A percentile compares a stretch with the other conserved stretches of the same genome.
phyloP scores from a whole-genome alignment of 805 yeast species.

The Zygosaccharomyces lentus region DNA sequence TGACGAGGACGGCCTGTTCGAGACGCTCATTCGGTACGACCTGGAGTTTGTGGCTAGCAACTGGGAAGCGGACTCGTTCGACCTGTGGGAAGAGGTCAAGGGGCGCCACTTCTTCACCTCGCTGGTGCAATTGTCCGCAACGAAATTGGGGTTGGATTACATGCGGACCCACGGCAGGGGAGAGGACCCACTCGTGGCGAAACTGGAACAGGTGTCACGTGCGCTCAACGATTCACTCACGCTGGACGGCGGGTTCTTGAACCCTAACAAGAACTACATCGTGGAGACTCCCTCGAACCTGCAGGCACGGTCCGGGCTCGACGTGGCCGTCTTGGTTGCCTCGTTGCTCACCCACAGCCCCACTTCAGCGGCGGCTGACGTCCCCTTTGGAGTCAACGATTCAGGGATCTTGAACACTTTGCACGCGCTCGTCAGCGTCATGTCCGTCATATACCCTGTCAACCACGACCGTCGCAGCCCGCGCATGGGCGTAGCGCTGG shows the following conservation, averaged over 20 bases:
- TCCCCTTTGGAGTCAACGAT: constrained; percentile 61
- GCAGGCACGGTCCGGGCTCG: constrained; percentile 64
- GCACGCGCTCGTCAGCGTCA: constrained; percentile 55
- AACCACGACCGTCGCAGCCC: constrained; percentile 48
- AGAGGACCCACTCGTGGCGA: constrained; percentile 23
- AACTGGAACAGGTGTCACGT: constrained; percentile 22
- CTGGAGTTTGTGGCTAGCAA: constrained; percentile 53
- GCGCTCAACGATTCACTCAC: constrained; percentile 25
- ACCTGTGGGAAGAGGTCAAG: constrained; percentile 86
- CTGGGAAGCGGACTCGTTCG: constrained; percentile 72
- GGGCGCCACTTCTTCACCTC: constrained; percentile 77
- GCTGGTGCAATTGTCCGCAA: constrained; percentile 65
- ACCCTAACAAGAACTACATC: constrained; percentile 46
- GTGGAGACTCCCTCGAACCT: constrained; percentile 60
- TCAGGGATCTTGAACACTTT: constrained; percentile 59
- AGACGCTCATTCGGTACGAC: constrained; percentile 61
- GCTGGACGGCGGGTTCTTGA: constrained; percentile 36
- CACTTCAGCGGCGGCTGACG: background rate
- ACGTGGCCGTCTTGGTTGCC: constrained; percentile 61
- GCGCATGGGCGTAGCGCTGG: constrained; percentile 58
- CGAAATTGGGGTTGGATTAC: constrained; percentile 51
- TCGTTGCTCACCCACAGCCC: constrained; percentile 39
- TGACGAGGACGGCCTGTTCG: constrained; percentile 42
- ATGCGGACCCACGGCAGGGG: constrained; percentile 20
- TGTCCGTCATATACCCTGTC: constrained; percentile 73